These are phyloP conservation scores for Podila horticola DNA, from an alignment of 192 early-diverging fungal genomes.

Conservation along the genomic window DNA sequence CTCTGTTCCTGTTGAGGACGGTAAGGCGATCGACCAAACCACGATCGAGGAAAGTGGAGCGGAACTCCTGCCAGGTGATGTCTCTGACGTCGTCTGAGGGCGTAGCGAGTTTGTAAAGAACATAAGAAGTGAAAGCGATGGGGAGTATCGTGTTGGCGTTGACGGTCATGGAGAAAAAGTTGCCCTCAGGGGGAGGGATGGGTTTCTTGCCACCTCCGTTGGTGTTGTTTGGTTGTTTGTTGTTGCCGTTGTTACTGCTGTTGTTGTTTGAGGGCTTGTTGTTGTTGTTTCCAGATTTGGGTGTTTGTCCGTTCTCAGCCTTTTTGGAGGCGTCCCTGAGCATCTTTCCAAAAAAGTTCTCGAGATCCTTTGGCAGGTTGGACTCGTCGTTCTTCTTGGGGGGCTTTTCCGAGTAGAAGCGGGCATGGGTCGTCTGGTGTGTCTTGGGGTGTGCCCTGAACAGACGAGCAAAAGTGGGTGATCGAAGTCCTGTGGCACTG, in stretches of 20 bases:
- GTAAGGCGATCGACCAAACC: conserved; percentile 89
- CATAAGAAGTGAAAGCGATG: conserved; percentile 43
- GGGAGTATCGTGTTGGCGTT: conserved; percentile 49
- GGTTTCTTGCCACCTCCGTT: neutral
- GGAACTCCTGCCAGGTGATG: conserved; percentile 93
- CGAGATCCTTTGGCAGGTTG: conserved; percentile 76
- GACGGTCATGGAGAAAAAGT: neutral
- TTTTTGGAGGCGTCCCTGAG: conserved; percentile 47
- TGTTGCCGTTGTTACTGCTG: conserved; percentile 8
- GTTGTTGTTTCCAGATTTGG: conserved; percentile 31
- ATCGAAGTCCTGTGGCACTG: neutral
- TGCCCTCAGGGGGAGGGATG: too few species aligned
- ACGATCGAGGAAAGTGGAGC: conserved; percentile 83
- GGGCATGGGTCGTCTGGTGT: conserved; percentile 7
- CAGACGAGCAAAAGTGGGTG: neutral
- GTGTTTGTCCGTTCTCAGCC: conserved; percentile 36
- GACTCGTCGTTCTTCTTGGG: conserved; percentile 19
- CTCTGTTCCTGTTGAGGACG: conserved; percentile 85
- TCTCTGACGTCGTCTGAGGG: conserved; percentile 59
- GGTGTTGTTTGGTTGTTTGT: neutral
- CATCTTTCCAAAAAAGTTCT: conserved; percentile 75
- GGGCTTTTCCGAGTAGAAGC: conserved; percentile 29
- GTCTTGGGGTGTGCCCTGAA: neutral
- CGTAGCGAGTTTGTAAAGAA: conserved; percentile 52
- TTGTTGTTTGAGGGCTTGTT: conserved; percentile 17